Evolutionary conservation across 2,329 filamentous ascomycete genomes (phyloP).

Genomic region (Ophiostoma piceae): DNA sequence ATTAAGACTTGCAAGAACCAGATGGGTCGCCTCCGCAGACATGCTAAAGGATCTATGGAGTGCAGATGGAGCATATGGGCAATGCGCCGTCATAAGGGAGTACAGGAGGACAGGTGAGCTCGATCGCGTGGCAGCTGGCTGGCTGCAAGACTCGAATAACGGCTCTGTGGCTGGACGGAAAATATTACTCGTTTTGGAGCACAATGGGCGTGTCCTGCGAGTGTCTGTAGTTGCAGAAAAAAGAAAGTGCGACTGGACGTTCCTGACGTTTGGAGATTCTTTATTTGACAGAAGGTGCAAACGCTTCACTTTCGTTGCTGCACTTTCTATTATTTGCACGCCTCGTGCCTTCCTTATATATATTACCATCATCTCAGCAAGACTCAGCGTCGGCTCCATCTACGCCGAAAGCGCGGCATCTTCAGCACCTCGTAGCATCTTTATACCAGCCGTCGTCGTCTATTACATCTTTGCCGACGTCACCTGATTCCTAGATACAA

Average conservation of each 20-base stretch:
- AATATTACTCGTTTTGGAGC: conserved; percentile 1
- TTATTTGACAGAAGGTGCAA: neutral
- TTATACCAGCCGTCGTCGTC: neutral
- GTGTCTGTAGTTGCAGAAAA: neutral
- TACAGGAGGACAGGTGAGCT: neutral
- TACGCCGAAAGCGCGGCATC: conserved; percentile 9
- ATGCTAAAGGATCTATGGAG: neutral
- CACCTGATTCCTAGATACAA: neutral
- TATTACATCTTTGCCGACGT: neutral
- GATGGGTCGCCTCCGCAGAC: neutral
- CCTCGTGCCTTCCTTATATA: neutral
- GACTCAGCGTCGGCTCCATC: neutral
- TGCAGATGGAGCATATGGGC: neutral
- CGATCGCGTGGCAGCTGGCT: conserved; percentile 1
- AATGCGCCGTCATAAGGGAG: neutral
- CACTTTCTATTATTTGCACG: neutral
- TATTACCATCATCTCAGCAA: neutral
- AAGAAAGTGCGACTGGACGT: neutral
- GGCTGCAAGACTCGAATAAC: neutral
- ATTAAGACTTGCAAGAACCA: neutral
- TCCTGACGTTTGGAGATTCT: neutral
- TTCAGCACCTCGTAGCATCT: neutral
- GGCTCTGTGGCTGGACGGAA: conserved; percentile 4
- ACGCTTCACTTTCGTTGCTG: neutral
- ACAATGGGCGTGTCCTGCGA: neutral